These are phyloP conservation scores for Aciculoconidium aculeatum DNA, from an alignment of 805 yeast species.

Conservation along the genomic window DNA sequence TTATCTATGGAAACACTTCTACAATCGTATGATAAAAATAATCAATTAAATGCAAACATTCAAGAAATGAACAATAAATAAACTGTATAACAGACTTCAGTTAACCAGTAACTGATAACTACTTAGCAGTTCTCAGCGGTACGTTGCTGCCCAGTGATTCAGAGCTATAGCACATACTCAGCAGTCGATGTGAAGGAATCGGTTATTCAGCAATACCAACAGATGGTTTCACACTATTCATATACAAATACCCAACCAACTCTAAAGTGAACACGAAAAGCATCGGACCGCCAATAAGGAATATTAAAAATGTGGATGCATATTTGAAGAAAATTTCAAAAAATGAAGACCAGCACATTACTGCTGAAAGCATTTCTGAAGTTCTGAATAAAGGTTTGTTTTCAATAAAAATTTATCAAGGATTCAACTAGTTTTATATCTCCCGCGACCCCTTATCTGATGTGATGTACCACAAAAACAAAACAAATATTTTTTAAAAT, in stretches of 20 bases:
- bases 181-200: background rate
- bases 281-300: constrained; percentile 7
- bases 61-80: too few relatives aligned
- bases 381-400: background rate
- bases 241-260: constrained; percentile 6
- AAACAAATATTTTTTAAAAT: background rate
- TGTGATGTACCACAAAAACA: background rate
- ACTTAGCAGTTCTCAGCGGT: too few relatives aligned
- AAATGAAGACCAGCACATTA: background rate
- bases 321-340: constrained; percentile 4
- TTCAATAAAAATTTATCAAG: background rate
- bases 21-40: too few relatives aligned
- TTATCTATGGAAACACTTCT: too few relatives aligned
- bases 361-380: constrained; percentile 1
- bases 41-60: too few relatives aligned
- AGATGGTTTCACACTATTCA: constrained; percentile 4
- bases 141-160: too few relatives aligned
- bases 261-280: constrained; percentile 7
- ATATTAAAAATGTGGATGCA: constrained; percentile 6
- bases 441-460: too few relatives aligned
- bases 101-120: too few relatives aligned
- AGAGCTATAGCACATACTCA: too few relatives aligned
- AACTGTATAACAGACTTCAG: too few relatives aligned
- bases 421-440: background rate
- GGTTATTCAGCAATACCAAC: background rate